Base-by-base conservation (phyloP, 306 rosid species). In the Canavalia gladiata region DNA sequence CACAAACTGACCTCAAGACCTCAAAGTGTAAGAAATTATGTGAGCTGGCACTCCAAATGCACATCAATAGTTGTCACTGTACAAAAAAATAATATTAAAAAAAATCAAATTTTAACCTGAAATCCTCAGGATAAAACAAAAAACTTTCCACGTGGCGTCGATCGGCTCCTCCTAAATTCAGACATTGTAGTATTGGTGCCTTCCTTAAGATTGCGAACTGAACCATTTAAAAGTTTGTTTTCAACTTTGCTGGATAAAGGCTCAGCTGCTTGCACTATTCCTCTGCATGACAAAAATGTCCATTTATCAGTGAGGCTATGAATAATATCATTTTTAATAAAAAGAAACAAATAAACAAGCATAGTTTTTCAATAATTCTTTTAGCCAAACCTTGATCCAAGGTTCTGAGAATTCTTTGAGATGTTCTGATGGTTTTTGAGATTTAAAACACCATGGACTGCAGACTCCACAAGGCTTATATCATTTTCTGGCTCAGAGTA, bases 61-160 rank as follows among this genome's bases (percentile, higher is more conserved):
- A 76, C 85, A 81, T 74, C 45, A 84, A 82, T 57, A 50, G 39
- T 34, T 83, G 37, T 71, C 55, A 76, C 96, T 88, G 84, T 89
- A 89, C 93, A 89, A 30, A 85, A 68, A 35, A 55, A 72, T 41
- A 25, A n/a, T 28, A 76, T 68, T 12, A 77, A 54, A 52, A 34
- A 56, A 34, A 4, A 45, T 34, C 28, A 70, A 54, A 34, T 4
- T 64, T 46, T 33, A 66, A 43, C 54, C 37, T 33, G 68, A 75
- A 76, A 79, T 82, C 85, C 83, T 88, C 88, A 92, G 52, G 94
- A 83, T 49, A 79, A 66, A 64, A 83, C 84, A 75, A 88, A 89
- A 86, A 89, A 86, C 77, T 95, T 89, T 39, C 98, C 95, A 7
- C 97, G 97, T 43, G 98, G 97, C 8, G 97, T 89, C 0, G 99